Base-by-base conservation (phyloP, 176 grass and related monocot species). In the Saccharum spontaneum region DNA sequence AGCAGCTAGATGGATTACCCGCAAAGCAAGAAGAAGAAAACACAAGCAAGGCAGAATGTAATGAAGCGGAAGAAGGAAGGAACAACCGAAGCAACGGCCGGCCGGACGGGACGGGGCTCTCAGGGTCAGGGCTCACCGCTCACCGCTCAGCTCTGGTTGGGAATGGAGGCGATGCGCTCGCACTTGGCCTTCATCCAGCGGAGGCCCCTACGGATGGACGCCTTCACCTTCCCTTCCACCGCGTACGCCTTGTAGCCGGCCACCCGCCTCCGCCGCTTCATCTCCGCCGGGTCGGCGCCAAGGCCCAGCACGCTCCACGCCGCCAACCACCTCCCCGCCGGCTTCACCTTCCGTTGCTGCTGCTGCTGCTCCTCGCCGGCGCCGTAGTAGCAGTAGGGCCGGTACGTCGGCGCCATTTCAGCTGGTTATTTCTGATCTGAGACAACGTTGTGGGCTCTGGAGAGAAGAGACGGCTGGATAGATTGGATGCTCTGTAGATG, bases 131-230 rank as follows among this genome's bases (percentile, higher is more conserved):
- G 34, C 13, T 49, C 46, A 16, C 3, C 14, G 12, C 34, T 15
- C 44, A 14, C 2, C 44, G 7, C 13, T 49, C 45, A 46, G 45
- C 45, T 46, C 0, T 57, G 18, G 0, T 18, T 74, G 43, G 50
- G 50, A 60, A 49, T 77, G 37, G 24, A 10, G 49, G 31, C 41
- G 39, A 92, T 76, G 82, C 69, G 79, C 7, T 89, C 84, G 95
- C 95, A 97, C 82, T 93, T 98, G 38, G 43, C 85, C 89, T 95
- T 95, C 77, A 95, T 90, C 96, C 96, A 95, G 69, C 91, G 91
- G 22, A 98, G 75, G 0, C 95, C 87, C 72, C 89, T 78, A 38
- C 95, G 91, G 37, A 98, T 18, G 72, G 95, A 95, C 4, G 91
- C 79, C 91, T 93, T 98, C 26, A 98, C 79, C 89, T 95, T 95